Conservation (phyloP, 768 basidiomycete species). For the Rhizopogon sp. region DNA sequence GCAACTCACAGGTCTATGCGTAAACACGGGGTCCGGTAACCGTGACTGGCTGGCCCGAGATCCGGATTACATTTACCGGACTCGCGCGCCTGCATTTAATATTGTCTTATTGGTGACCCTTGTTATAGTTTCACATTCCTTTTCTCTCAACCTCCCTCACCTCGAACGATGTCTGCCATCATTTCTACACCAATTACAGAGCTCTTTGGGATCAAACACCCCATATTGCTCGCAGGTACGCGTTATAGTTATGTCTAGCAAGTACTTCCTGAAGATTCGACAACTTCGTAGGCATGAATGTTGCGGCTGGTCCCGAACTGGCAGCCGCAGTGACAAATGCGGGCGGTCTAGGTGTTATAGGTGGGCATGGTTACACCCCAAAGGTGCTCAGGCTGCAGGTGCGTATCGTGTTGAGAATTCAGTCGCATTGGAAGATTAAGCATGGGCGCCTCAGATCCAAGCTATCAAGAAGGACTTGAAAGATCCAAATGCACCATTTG, state of each 20-base stretch:
- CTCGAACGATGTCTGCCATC: constrained; percentile 52
- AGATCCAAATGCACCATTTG: constrained; percentile 78
- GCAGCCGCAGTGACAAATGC: constrained; percentile 94
- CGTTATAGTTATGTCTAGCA: constrained; percentile 9
- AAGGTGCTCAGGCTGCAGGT: constrained; percentile 78
- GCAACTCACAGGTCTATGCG: no score
- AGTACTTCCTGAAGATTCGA: constrained; percentile 23
- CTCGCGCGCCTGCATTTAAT: no score
- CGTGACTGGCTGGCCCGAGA: no score
- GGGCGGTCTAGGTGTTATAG: constrained; percentile 89
- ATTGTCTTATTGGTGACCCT: not conserved
- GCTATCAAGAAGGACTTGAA: constrained; percentile 68
- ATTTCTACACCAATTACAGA: constrained; percentile 85
- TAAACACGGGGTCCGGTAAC: no score
- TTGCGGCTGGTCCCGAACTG: constrained; percentile 72
- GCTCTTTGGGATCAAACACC: constrained; percentile 85
- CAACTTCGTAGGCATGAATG: constrained; percentile 48
- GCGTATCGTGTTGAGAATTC: constrained; percentile 10
- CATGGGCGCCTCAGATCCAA: constrained; percentile 45
- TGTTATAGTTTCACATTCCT: constrained; percentile 1
- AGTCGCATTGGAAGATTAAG: constrained; percentile 10
- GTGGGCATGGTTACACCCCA: constrained; percentile 83
- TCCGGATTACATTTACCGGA: no score
- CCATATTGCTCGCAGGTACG: constrained; percentile 76
- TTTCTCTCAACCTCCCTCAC: not conserved